Base-by-base conservation (phyloP, 768 basidiomycete genomes). In the Crepidotus variabilis region DNA sequence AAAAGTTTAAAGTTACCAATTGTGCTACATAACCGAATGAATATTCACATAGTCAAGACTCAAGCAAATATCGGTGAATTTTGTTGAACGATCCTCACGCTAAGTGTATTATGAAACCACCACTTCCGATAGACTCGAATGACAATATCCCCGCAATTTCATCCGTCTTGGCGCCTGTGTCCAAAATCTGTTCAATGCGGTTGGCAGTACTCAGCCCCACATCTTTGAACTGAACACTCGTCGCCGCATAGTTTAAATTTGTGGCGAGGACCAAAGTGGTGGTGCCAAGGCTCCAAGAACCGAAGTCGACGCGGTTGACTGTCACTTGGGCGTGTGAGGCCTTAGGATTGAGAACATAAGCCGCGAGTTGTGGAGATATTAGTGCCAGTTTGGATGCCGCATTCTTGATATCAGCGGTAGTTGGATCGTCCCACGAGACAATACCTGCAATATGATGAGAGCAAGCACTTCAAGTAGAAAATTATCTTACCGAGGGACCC, bases 361-460 rank as follows among this genome's bases (percentile, higher is more conserved):
- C 68, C 0, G 72, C 75, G 64, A 84, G 78, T 18, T 69, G 69
- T 2, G 75, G 72, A 13, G 83, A 61, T 9, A 79, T 69, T 7
- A 66, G 62, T 2, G 82, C 83, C 13, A 85, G 73, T 3, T 64
- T 60, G 0, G 84, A 85, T 0, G 81, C 75, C 3, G 77, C 75
- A 1, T 69, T 62, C 65, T 85, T 82, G 70, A 86, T 83, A 36
- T 83, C 78, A 3, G 72, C 52, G 0, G 77, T 60, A 0, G 79
- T 83, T 0, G 83, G 83, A 63, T 86, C 82, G 46, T 68, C 68
- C 84, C 84, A 82, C 28, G 80, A 76, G 18, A 79, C 69, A 1
- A 84, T 78, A 3, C 74, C 75, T 76, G 51, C 53, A n/a, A 13
- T 20, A 6, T 49, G 24, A 7, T 35, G 32, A 60, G 48, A 53